Base-by-base conservation (phyloP, 306 rosid genomes). In the Lablab purpureus region DNA sequence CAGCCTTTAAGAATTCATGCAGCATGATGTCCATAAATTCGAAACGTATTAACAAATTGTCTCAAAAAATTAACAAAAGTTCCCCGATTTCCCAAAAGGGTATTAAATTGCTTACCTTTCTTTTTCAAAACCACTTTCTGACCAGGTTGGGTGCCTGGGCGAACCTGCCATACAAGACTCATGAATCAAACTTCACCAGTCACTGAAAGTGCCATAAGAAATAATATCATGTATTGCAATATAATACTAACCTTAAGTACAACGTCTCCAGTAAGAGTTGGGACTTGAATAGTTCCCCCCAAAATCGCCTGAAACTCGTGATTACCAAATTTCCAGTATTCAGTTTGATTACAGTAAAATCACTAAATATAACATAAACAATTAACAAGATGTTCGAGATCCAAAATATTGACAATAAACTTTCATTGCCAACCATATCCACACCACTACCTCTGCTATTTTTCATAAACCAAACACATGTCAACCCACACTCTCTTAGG, bases 231-330 rank as follows among this genome's bases (percentile, higher is more conserved):
- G 21, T 9, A 22, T 59, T 46, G 74, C 55, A 59, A 22, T 30
- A 10, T 30, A 41, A 25, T 18, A 34, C 94, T 80, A 79, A 95
- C 99, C 97, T 93, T 95, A 9, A 95, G 81, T 74, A 90, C 95
- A 68, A 92, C 98, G 80, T 91, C 96, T 69, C 99, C 96, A 0
- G 92, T 80, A 56, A 95, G 95, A 83, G 94, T 90, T 63, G 96
- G 97, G 71, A 95, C 96, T 81, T 93, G 97, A 80, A 93, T 87
- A 36, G 94, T 89, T 84, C 94, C 99, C 54, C 99, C 99, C 77
- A 95, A 86, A 84, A 95, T 87, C 4, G 98, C 98, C 99, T 93
- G 92, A 71, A 73, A 63, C 58, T 13, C 37, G 11, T 4, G 23
- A 9, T 52, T 12, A 45, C 23, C 23, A 34, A 18, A 32, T n/a